Conservation (phyloP, 306 rosid species). For the Castanea mollissima region DNA sequence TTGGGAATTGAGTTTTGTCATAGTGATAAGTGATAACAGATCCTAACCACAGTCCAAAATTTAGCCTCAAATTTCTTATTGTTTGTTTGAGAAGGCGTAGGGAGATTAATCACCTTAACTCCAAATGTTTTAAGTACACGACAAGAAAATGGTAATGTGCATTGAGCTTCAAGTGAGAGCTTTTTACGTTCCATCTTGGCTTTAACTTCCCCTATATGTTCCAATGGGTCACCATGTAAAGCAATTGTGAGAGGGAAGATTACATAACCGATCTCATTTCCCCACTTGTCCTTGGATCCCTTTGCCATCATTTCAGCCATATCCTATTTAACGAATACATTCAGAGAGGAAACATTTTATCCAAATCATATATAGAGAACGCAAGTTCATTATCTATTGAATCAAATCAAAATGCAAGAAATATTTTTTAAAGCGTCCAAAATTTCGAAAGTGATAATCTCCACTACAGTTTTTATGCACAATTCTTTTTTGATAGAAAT, state of each 20-base stretch:
- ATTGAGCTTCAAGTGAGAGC: constrained; percentile 52
- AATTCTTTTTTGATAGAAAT: too few relatives aligned
- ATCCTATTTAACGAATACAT: constrained; percentile 28
- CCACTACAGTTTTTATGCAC: too few relatives aligned
- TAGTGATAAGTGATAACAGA: too few relatives aligned
- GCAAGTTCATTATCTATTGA: too few relatives aligned
- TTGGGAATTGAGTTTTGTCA: too few relatives aligned
- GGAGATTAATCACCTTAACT: constrained; percentile 34
- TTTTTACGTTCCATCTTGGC: constrained; percentile 51
- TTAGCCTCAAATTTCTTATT: too few relatives aligned
- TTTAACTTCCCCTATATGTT: constrained; percentile 55
- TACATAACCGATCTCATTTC: constrained; percentile 50
- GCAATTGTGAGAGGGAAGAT: constrained; percentile 43
- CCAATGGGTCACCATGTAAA: constrained; percentile 47
- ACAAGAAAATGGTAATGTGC: constrained; percentile 15
- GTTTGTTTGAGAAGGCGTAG: background rate
- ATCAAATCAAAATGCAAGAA: too few relatives aligned
- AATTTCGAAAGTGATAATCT: too few relatives aligned
- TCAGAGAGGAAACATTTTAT: too few relatives aligned
- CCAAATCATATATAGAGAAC: too few relatives aligned
- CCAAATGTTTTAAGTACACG: constrained; percentile 39
- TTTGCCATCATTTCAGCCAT: constrained; percentile 64
- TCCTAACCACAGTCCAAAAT: background rate
- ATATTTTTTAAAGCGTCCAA: too few relatives aligned
- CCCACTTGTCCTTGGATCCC: constrained; percentile 61